phyloP scores from a whole-genome alignment of 1,284 basidiomycete genomes.

The Boletus calvinii region DNA sequence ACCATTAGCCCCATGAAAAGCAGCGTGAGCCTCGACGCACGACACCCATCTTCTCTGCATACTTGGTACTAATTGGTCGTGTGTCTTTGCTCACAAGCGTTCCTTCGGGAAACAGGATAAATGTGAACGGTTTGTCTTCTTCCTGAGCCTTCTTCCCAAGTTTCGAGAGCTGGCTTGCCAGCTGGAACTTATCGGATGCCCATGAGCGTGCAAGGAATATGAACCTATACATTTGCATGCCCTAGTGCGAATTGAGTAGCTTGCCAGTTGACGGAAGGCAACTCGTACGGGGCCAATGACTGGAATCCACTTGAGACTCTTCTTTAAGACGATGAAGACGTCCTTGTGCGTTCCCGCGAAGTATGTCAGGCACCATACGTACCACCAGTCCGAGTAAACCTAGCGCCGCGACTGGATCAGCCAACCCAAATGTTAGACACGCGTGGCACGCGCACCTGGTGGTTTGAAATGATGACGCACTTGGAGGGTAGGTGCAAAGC shows the following conservation, averaged over 20 bases:
- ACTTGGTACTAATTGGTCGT: conserved; percentile 79
- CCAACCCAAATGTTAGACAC: not conserved
- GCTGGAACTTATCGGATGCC: conserved; percentile 73
- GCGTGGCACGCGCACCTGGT: conserved; percentile 55
- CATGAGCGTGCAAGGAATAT: conserved; percentile 87
- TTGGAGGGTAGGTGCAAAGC: conserved; percentile 73
- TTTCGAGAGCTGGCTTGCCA: conserved; percentile 58
- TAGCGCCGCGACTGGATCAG: conserved; percentile 33
- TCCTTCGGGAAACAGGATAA: conserved; percentile 92
- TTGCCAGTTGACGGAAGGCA: not conserved
- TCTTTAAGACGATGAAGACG: conserved; percentile 89
- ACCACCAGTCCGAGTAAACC: conserved; percentile 93
- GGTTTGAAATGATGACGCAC: conserved; percentile 78
- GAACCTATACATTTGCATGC: conserved; percentile 91
- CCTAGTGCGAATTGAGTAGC: conserved; percentile 42
- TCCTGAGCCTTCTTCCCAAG: conserved; percentile 60
- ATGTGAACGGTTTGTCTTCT: conserved; percentile 70
- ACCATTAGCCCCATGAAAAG: conserved; percentile 9
- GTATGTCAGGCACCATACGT: conserved; percentile 85
- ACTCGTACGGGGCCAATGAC: conserved; percentile 80
- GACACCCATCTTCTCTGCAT: conserved; percentile 78
- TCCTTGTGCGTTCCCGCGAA: conserved; percentile 71
- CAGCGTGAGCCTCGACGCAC: conserved; percentile 47
- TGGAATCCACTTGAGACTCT: conserved; percentile 85
- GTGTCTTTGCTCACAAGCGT: conserved; percentile 86